Conservation (phyloP, 2,329 filamentous ascomycete species). For the Exophiala phaeomuriformis region DNA sequence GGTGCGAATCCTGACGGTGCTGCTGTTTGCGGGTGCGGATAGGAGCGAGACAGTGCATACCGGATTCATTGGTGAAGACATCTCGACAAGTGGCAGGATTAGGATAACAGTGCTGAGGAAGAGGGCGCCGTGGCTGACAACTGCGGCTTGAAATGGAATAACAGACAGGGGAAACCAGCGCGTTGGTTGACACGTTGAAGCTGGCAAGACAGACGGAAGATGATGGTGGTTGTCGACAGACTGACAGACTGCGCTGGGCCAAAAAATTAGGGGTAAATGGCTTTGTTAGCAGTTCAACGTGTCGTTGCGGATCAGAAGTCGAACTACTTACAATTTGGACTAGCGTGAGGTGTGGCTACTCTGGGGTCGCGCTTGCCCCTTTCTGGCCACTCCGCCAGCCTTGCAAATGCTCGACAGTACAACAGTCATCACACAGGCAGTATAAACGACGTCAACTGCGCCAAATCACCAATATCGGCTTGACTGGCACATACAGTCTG, state of each 20-base stretch:
- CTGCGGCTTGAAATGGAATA: not conserved
- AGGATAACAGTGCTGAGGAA: not conserved
- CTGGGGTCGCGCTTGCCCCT: slow-evolving; percentile 22
- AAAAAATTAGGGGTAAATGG: slow-evolving; percentile 16
- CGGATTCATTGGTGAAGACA: slow-evolving; percentile 28
- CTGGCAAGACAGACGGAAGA: not conserved
- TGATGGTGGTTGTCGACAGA: not conserved
- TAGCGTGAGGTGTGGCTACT: not conserved
- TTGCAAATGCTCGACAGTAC: not conserved
- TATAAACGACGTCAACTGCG: no score
- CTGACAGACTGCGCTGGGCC: not conserved
- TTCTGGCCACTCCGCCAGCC: slow-evolving; percentile 8
- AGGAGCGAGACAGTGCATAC: slow-evolving; percentile 15
- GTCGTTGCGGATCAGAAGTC: slow-evolving; percentile 3
- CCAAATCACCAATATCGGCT: not conserved
- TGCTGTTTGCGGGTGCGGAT: not conserved
- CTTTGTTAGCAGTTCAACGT: not conserved
- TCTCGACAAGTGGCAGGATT: slow-evolving; percentile 3
- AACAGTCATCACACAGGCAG: no score
- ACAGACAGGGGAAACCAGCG: not conserved
- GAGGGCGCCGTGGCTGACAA: not conserved
- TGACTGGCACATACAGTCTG: not conserved
- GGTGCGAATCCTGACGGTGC: not conserved
- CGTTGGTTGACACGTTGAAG: not conserved
- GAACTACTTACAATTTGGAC: not conserved